Conservation (phyloP, 495 filamentous ascomycete species). For the Neurospora sp. region DNA sequence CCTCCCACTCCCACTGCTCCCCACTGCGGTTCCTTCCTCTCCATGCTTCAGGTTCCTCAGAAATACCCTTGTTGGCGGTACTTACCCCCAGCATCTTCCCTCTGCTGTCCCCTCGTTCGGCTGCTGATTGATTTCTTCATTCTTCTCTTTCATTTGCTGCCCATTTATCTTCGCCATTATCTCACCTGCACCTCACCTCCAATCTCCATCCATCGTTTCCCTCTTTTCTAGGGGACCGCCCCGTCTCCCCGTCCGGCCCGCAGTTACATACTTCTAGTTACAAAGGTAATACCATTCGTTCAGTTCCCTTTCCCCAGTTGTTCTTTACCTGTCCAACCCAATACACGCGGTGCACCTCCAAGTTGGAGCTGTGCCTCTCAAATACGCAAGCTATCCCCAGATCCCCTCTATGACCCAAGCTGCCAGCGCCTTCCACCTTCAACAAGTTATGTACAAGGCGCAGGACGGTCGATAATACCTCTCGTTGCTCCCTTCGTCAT, state of each 20-base stretch:
- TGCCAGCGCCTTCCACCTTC: not conserved
- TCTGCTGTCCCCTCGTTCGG: not conserved
- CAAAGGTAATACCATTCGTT: not conserved
- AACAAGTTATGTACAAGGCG: not conserved
- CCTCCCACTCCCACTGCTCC: not conserved
- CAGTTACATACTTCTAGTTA: not conserved
- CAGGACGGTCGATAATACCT: not conserved
- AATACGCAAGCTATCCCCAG: not conserved
- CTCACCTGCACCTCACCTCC: not conserved
- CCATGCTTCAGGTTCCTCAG: not conserved
- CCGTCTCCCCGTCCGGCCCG: not conserved
- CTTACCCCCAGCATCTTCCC: not conserved
- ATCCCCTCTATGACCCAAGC: not conserved
- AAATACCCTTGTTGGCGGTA: not conserved
- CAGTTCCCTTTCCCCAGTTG: not conserved
- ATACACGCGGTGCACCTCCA: not conserved
- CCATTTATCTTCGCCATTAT: not conserved
- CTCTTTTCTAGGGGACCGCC: not conserved
- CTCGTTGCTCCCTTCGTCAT: not conserved
- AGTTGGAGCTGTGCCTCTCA: not conserved
- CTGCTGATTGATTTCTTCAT: not conserved
- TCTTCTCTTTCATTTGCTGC: not conserved
- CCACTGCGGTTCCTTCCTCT: not conserved
- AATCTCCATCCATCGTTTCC: not conserved
- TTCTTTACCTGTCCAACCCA: not conserved